These are phyloP conservation scores for Leishmania guyanensis DNA, from an alignment of 208 protist genomes.

Conservation along the genomic window DNA sequence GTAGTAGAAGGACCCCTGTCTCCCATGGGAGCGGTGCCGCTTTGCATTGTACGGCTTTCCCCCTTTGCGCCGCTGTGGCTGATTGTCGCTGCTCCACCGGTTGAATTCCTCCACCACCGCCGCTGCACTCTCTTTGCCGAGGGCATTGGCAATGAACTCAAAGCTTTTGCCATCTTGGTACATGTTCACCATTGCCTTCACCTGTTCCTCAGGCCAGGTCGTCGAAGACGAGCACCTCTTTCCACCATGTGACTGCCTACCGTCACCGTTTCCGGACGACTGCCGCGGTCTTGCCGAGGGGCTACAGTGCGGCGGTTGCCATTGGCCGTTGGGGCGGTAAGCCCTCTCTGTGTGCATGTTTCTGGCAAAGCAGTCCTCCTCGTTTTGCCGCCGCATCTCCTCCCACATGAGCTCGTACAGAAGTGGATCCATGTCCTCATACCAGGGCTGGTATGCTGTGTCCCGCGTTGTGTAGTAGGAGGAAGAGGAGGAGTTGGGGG, in stretches of 20 bases:
- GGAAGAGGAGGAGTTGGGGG: slow-evolving; percentile 11
- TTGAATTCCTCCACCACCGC: slow-evolving; percentile 86
- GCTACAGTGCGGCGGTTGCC: slow-evolving; percentile 19
- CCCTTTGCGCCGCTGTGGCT: slow-evolving; percentile 30
- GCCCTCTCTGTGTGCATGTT: slow-evolving; percentile 28
- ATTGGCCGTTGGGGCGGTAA: slow-evolving; percentile 12
- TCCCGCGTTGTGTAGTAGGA: slow-evolving; percentile 58
- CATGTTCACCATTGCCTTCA: slow-evolving; percentile 87
- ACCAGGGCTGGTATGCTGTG: slow-evolving; percentile 69
- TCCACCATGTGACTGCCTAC: slow-evolving; percentile 9
- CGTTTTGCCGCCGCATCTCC: slow-evolving; percentile 83
- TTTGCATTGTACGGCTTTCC: slow-evolving; percentile 8
- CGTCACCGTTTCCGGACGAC: slow-evolving; percentile 4
- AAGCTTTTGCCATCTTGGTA: slow-evolving; percentile 93
- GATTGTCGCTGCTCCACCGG: slow-evolving; percentile 70
- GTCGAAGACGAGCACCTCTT: slow-evolving; percentile 45
- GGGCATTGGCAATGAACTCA: slow-evolving; percentile 90
- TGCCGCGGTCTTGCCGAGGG: slow-evolving; percentile 9
- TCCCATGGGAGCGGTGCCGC: slow-evolving; percentile 8
- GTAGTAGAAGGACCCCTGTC: slow-evolving; percentile 57
- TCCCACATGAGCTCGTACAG: slow-evolving; percentile 93
- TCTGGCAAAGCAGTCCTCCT: slow-evolving; percentile 40
- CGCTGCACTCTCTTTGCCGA: slow-evolving; percentile 57
- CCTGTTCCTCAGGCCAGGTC: slow-evolving; percentile 73
- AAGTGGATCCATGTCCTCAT: slow-evolving; percentile 84